These are phyloP conservation scores for Lathyrus tuberosus DNA, from an alignment of 306 rosid genomes.

Conservation along the genomic window DNA sequence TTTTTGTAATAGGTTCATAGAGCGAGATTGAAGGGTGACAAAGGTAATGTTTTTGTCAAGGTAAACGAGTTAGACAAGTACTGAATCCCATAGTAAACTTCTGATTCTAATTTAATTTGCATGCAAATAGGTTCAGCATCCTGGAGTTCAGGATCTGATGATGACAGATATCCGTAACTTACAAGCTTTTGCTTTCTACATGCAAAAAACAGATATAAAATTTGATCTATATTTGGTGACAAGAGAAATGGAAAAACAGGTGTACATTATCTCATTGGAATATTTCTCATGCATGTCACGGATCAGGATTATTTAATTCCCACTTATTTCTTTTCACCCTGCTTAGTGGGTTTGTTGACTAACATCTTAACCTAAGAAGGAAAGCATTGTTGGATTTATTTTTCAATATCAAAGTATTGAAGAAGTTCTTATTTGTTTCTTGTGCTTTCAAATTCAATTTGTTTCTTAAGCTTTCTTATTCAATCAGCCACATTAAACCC, in stretches of 20 bases:
- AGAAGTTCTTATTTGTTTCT: conserved; percentile 29
- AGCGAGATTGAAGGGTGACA: conserved; percentile 81
- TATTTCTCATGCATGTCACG: conserved; percentile 1
- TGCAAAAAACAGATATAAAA: conserved; percentile 93
- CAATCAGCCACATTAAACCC: conserved; percentile 15
- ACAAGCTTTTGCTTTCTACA: conserved; percentile 88
- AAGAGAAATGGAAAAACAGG: conserved; percentile 98
- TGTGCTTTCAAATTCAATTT: conserved; percentile 1
- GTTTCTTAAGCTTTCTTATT: no score
- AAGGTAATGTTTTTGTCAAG: conserved; percentile 85
- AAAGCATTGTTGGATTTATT: conserved; percentile 24
- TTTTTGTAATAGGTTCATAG: conserved; percentile 70
- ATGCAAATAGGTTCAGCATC: conserved; percentile 87
- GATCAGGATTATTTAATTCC: conserved; percentile 30
- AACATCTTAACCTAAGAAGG: conserved; percentile 28
- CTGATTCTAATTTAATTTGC: conserved; percentile 44
- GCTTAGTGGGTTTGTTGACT: conserved; percentile 18
- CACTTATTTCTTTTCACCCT: conserved; percentile 1
- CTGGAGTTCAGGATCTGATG: conserved; percentile 96
- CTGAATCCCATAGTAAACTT: conserved; percentile 32
- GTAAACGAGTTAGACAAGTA: conserved; percentile 49
- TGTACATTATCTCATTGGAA: conserved; percentile 38
- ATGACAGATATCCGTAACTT: conserved; percentile 94
- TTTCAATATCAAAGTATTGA: conserved; percentile 20
- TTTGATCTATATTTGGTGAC: conserved; percentile 91